These are phyloP conservation scores for Dothistroma septosporum DNA, from an alignment of 2,329 filamentous ascomycete species.

Conservation along the genomic window DNA sequence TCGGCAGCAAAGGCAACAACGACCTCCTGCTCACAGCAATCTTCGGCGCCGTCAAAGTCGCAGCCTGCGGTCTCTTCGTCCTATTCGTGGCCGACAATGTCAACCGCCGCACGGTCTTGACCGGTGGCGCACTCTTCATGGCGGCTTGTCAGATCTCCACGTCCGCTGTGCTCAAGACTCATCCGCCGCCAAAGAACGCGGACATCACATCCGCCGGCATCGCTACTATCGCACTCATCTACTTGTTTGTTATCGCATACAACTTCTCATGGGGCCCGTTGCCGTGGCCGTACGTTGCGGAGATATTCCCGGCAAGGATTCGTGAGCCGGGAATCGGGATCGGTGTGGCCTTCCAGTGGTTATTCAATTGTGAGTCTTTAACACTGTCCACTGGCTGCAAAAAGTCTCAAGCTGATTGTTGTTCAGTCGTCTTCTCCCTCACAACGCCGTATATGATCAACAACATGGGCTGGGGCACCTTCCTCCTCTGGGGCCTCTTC, in stretches of 20 bases:
- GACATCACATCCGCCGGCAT: slow-evolving; percentile 40
- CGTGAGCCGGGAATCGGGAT: slow-evolving; percentile 49
- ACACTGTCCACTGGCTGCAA: neutral
- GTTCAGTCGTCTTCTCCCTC: slow-evolving; percentile 37
- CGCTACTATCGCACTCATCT: slow-evolving; percentile 52
- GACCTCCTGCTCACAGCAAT: slow-evolving; percentile 51
- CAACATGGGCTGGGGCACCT: slow-evolving; percentile 47
- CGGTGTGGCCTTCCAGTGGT: slow-evolving; percentile 49
- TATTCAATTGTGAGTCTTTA: slow-evolving; percentile 39
- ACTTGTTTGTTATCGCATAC: slow-evolving; percentile 53
- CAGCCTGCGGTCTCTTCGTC: slow-evolving; percentile 50
- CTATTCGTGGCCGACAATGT: slow-evolving; percentile 51
- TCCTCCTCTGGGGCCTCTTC: slow-evolving; percentile 47
- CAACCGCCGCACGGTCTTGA: slow-evolving; percentile 39
- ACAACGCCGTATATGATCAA: slow-evolving; percentile 49
- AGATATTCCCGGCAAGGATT: slow-evolving; percentile 51
- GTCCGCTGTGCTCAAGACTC: slow-evolving; percentile 30
- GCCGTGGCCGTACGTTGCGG: slow-evolving; percentile 31
- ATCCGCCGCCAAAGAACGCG: slow-evolving; percentile 19
- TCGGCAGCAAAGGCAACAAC: slow-evolving; percentile 42
- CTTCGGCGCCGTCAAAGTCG: slow-evolving; percentile 53
- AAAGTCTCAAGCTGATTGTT: neutral
- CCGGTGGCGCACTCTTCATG: slow-evolving; percentile 34
- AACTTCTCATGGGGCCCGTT: slow-evolving; percentile 52
- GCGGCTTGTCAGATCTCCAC: slow-evolving; percentile 35